Evolutionary conservation across 1,284 basidiomycete species (phyloP), one percentile per base, ranked within the genome.

Genomic region (Grifola frondosa): DNA sequence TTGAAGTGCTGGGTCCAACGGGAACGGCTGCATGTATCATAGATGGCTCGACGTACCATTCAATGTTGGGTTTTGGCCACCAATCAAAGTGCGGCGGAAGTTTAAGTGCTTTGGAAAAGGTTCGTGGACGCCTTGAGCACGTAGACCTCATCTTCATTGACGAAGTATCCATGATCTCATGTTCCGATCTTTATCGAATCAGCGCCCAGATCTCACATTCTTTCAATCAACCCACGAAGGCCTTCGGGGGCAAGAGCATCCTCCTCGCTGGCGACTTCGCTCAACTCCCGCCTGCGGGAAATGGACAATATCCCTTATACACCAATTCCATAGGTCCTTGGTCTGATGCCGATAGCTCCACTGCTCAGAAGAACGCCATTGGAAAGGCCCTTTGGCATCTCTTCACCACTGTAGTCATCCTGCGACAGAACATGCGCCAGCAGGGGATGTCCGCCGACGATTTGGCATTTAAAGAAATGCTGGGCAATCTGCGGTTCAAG

Each of bases 341-440:
- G 2, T 22, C n/a, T 21, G 12, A 21, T 13, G 1, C n/a, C 21
- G 13, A 16, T 15, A n/a, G n/a, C n/a, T n/a, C n/a, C n/a, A n/a
- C n/a, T 28, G 22, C 16, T 6, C 40, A 42, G 32, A 17, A 29
- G 2, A n/a, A 28, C 15, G 40, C 44, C 0, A 31, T 52, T 11
- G 59, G 57, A 2, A 56, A 56, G 32, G 41, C 52, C 5, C 21
- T 52, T 4, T 61, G 57, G 57, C 56, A 55, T 37, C 40, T 46
- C 15, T 46, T 57, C 15, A 54, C 50, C 0, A 50, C 40, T 0
- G 52, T 60, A 0, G 57, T 63, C 0, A 54, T 63, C 3, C 41
- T 62, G 10, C 34, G 53, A 3, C 9, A 56, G 28, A 59, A 61
- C 34, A 61, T 61, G 68, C 12, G 66, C 6, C 68, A 72, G 37